Base-by-base conservation (phyloP, 2,329 filamentous ascomycete genomes). In the Sarocladium oryzae region DNA sequence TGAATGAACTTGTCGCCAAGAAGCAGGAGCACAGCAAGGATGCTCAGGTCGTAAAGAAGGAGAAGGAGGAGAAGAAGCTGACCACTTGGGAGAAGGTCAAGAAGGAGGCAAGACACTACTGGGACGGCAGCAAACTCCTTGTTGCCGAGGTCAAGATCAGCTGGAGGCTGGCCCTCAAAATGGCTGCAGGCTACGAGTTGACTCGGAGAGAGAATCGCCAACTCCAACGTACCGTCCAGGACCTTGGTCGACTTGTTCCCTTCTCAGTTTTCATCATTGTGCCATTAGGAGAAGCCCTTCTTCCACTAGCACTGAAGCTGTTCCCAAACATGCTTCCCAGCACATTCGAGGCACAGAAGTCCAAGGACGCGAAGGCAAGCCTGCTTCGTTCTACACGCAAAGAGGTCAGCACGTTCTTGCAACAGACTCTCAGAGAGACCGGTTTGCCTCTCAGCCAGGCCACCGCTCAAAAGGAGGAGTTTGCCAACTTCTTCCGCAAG, bases 251-350 rank as follows among this genome's bases (percentile, higher is more conserved):
- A 15, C 74, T 99, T 53, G 88, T 99, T 13, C 93, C 93, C 15
- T 99, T 99, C 69, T 95, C 91, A 7, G 87, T 96, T 59, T 99
- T 99, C 69, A 81, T 99, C 61, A 92, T 99, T 58, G 90, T 99
- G 35, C 93, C 93, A 1, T 95, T 99, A 58, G 93, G 91, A 53
- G 93, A 99, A 72, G 76, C 96, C 32, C 79, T 99, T 40, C 82
- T 97, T 20, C 93, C 93, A 2, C 77, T 99, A 43, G 93, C 92
- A 7, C 78, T 99, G 48, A 95, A 88, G 72, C 74, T 99, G 41
- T 99, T 99, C 81, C 93, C 93, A 67, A 97, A 97, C 70, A 79
- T 99, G 70, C 84, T 99, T 50, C 93, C 93, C 46, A 96, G 90
- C 76, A 99, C 93, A 23, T 99, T 95, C 66, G 93, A 99, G 71